A percentile compares a stretch with the other conserved stretches of the same genome.
Evolutionary conservation across 2,329 filamentous ascomycete species (phyloP).

Genomic region (Colletotrichum sp.): DNA sequence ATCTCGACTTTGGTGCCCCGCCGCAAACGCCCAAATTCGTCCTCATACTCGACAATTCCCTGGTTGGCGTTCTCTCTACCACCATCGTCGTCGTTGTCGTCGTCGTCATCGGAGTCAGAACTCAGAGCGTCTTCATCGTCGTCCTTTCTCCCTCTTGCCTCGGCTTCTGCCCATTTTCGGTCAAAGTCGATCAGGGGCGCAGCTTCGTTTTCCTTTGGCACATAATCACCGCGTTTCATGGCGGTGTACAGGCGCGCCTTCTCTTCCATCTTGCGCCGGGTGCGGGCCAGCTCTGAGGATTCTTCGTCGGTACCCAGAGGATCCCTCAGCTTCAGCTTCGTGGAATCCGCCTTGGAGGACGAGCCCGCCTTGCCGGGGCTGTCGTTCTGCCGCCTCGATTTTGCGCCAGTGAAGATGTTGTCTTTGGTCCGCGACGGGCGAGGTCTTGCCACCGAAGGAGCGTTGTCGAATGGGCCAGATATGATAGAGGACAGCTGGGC

Average conservation of each 20-base stretch:
- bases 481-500: constrained; percentile 86
- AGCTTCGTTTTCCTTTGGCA: constrained; percentile 68
- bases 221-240: constrained; percentile 87
- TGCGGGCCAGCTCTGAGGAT: constrained; percentile 71
- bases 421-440: constrained; percentile 64
- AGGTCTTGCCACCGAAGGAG: constrained; percentile 50
- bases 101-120: constrained; percentile 39
- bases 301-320: constrained; percentile 63
- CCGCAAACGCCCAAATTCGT: constrained; percentile 89
- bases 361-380: constrained; percentile 52
- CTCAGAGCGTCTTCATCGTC: constrained; percentile 62
- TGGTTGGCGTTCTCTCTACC: constrained; percentile 40
- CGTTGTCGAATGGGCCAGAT: constrained; percentile 43
- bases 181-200: constrained; percentile 90
- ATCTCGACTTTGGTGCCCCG: constrained; percentile 74
- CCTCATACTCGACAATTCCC: constrained; percentile 82
- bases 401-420: constrained; percentile 66
- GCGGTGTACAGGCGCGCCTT: constrained; percentile 88
- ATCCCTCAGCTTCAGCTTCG: constrained; percentile 56
- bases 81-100: constrained; percentile 43
- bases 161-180: constrained; percentile 85
- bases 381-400: constrained; percentile 42
- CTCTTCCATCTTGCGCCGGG: constrained; percentile 83
- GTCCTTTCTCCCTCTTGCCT: constrained; percentile 45
- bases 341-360: constrained; percentile 35